Evolutionary conservation across 495 filamentous ascomycete genomes (phyloP).

Genomic region (Xylaria flabelliformis): DNA sequence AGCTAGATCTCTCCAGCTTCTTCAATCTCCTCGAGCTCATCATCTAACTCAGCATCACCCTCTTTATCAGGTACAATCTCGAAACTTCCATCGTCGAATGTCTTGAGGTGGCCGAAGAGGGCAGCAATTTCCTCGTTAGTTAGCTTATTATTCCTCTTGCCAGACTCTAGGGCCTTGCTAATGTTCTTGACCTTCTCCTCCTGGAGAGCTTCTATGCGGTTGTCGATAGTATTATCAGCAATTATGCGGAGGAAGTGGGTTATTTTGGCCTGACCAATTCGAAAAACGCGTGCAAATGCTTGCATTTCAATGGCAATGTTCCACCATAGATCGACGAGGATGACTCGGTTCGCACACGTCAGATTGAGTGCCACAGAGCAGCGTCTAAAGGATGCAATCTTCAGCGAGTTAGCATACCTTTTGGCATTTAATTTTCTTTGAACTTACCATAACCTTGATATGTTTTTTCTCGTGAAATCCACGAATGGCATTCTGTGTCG

Average conservation of each 20-base stretch:
- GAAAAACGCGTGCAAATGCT: constrained; percentile 68
- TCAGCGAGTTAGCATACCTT: background rate
- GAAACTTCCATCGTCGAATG: background rate
- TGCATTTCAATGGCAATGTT: constrained; percentile 47
- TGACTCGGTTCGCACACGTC: constrained; percentile 47
- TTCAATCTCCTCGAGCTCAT: background rate
- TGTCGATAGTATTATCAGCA: constrained; percentile 58
- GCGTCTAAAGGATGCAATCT: constrained; percentile 45
- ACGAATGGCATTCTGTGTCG: constrained; percentile 30
- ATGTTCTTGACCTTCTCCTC: constrained; percentile 28
- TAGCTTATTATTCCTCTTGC: background rate
- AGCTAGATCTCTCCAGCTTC: background rate
- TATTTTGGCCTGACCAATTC: constrained; percentile 65
- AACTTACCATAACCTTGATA: constrained; percentile 43
- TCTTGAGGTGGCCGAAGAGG: background rate
- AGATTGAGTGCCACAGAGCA: constrained; percentile 46
- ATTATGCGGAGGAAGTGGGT: constrained; percentile 62
- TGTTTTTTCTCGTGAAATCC: constrained; percentile 30
- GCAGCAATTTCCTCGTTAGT: background rate
- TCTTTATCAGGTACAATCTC: background rate
- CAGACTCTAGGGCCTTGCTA: background rate
- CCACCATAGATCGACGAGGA: constrained; percentile 54
- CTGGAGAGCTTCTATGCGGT: constrained; percentile 48
- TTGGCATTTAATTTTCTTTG: background rate
- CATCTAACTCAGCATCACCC: background rate